Evolutionary conservation across 2,329 filamentous ascomycete genomes (phyloP).

Genomic region (Cadophora sp.): DNA sequence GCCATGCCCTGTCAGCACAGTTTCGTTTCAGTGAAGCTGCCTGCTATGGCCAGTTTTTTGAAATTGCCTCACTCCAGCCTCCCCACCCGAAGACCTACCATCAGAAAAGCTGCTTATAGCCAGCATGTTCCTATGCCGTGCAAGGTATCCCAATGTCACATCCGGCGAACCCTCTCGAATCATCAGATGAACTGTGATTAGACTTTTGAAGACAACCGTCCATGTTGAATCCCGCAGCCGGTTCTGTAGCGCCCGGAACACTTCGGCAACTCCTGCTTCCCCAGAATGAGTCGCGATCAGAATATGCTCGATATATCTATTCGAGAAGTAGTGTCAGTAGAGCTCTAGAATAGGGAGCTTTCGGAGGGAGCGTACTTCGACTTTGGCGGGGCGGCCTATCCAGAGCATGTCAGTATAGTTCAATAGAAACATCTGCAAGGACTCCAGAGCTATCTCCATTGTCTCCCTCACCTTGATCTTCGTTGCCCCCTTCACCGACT

Average conservation of each 20-base stretch:
- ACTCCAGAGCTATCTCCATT: background rate
- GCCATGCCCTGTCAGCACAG: constrained; percentile 48
- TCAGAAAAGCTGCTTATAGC: constrained; percentile 92
- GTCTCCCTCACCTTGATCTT: constrained; percentile 81
- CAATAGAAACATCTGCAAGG: background rate
- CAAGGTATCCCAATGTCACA: constrained; percentile 83
- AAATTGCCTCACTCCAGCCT: background rate
- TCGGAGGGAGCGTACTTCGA: constrained; percentile 74
- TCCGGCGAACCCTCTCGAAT: constrained; percentile 93
- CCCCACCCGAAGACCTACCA: constrained; percentile 62
- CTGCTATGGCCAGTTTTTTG: constrained; percentile 30
- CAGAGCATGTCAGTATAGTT: constrained; percentile 12
- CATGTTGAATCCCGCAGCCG: constrained; percentile 94
- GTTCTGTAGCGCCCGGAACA: constrained; percentile 90
- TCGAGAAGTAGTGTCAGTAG: constrained; percentile 33
- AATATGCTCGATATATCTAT: constrained; percentile 82
- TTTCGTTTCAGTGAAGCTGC: constrained; percentile 31
- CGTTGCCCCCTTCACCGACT: constrained; percentile 97
- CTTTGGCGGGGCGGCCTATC: constrained; percentile 90
- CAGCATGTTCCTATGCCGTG: constrained; percentile 81
- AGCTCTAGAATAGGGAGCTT: background rate
- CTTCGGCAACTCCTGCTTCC: constrained; percentile 92
- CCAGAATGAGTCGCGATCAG: constrained; percentile 93
- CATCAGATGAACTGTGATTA: constrained; percentile 97
- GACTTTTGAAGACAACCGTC: constrained; percentile 98